Conservation (phyloP, 176 grass and related monocot genomes). For the maize (Zea mays) region Zm-B73-REFERENCE-NAM-5.0 NC_050102.1:156643501-156644000, state of each 20-base stretch:
- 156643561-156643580: slow-evolving; percentile 30
- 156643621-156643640: slow-evolving; percentile 29
- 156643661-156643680: slow-evolving; percentile 12
- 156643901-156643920: slow-evolving; percentile 20
- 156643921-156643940: slow-evolving; percentile 63
- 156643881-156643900: slow-evolving; percentile 37
- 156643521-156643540: background rate
- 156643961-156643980: background rate
- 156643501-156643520: slow-evolving; percentile 25
- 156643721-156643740: slow-evolving; percentile 40
- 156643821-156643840: slow-evolving; percentile 36
- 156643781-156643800: slow-evolving; percentile 43
- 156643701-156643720: slow-evolving; percentile 52
- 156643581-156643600: slow-evolving; percentile 26
- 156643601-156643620: slow-evolving; percentile 19
- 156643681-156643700: slow-evolving; percentile 18
- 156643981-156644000: background rate
- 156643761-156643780: slow-evolving; percentile 34
- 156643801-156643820: slow-evolving; percentile 30
- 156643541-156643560: slow-evolving; percentile 11
- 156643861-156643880: slow-evolving; percentile 64
- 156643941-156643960: slow-evolving; percentile 30
- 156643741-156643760: slow-evolving; percentile 52
- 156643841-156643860: slow-evolving; percentile 40
- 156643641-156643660: slow-evolving; percentile 39